These are phyloP conservation scores for Aspergillus sclerotialis DNA, from an alignment of 2,329 filamentous ascomycete genomes.

Conservation along the genomic window DNA sequence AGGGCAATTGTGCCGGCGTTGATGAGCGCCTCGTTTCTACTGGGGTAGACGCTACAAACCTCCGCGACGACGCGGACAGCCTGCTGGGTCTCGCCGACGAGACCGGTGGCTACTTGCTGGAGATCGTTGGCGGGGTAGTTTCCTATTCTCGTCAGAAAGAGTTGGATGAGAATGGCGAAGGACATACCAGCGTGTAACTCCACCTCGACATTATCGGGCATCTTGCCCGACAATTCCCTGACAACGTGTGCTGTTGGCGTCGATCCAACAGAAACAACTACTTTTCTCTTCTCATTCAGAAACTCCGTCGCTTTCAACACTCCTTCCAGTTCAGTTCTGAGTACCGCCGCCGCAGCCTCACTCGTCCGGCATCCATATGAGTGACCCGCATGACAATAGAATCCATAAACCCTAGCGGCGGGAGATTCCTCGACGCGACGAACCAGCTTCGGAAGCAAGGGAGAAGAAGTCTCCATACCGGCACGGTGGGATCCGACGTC, in stretches of 20 bases:
- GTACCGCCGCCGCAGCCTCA: conserved; percentile 14
- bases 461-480: conserved; percentile 10
- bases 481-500: conserved; percentile 18
- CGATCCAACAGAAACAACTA: conserved; percentile 17
- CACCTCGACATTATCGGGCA: conserved; percentile 10
- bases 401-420: conserved; percentile 11
- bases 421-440: conserved; percentile 10
- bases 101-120: conserved; percentile 68
- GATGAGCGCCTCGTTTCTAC: conserved; percentile 56
- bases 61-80: conserved; percentile 55
- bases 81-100: conserved; percentile 29
- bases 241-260: conserved; percentile 22
- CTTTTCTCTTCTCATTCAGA: conserved; percentile 4
- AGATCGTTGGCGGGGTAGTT: conserved; percentile 65
- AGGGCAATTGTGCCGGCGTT: conserved; percentile 64
- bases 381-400: conserved; percentile 20
- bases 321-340: conserved; percentile 12
- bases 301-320: conserved; percentile 10
- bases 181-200: conserved; percentile 17
- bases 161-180: not conserved
- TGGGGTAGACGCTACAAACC: conserved; percentile 60
- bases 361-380: conserved; percentile 17
- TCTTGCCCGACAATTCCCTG: conserved; percentile 3
- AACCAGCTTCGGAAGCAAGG: conserved; percentile 7
- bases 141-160: conserved; percentile 5